Conservation (phyloP, 2,329 filamentous ascomycete genomes). For the Fusarium tjaetaba region DNA sequence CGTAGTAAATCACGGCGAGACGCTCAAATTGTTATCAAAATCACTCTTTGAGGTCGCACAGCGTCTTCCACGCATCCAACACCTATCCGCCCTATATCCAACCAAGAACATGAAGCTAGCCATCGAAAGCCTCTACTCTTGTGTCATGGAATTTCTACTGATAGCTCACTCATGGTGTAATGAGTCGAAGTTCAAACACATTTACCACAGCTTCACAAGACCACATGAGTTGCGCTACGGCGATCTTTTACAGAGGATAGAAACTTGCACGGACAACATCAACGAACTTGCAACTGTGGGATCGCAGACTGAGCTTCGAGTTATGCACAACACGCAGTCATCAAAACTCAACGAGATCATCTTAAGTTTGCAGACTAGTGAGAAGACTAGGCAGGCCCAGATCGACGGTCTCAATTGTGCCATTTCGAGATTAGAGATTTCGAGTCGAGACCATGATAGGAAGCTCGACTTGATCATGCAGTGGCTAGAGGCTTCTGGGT, state of each 20-base stretch:
- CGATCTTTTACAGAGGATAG: neutral
- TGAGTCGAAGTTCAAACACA: conserved; percentile 9
- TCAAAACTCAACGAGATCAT: neutral
- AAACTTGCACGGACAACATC: neutral
- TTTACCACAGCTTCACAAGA: conserved; percentile 7
- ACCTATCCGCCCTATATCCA: neutral
- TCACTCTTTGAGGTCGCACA: neutral
- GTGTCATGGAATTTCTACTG: conserved; percentile 2
- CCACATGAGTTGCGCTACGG: conserved; percentile 1
- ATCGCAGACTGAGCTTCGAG: neutral
- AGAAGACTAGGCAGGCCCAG: neutral
- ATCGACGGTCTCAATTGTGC: neutral
- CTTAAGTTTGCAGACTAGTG: neutral
- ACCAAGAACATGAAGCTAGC: neutral
- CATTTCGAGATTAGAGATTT: neutral
- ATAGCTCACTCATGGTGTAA: conserved; percentile 10
- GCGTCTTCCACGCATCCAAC: neutral
- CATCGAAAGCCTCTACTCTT: neutral
- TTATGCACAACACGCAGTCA: neutral
- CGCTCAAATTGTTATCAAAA: neutral
- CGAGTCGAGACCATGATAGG: neutral
- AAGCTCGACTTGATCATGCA: neutral
- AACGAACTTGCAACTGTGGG: conserved; percentile 1
- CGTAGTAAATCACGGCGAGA: neutral
- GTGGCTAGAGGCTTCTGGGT: neutral